These are phyloP conservation scores for Yamadazyma sp. DNA, from an alignment of 1,139 yeast species.

Conservation along the genomic window DNA sequence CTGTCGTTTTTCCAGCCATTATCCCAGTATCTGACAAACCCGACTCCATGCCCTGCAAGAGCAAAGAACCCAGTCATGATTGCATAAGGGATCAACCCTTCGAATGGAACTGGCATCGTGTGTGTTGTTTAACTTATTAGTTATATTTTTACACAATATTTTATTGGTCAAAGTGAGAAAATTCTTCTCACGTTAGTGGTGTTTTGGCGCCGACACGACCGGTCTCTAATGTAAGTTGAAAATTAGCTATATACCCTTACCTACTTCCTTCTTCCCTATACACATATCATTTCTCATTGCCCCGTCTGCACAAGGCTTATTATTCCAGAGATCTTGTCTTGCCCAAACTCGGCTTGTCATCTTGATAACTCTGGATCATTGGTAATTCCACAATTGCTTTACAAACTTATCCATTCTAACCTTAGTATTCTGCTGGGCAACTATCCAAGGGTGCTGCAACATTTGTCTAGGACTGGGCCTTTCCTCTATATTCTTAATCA, in stretches of 20 bases:
- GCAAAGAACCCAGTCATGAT: slow-evolving; percentile 51
- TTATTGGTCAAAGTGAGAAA: slow-evolving; percentile 8
- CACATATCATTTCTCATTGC: not conserved
- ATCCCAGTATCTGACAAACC: slow-evolving; percentile 50
- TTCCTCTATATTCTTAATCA: slow-evolving; percentile 74
- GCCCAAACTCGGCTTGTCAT: too few relatives aligned
- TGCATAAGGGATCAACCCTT: slow-evolving; percentile 50
- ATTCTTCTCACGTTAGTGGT: not conserved
- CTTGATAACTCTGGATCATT: too few relatives aligned
- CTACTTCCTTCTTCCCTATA: not conserved
- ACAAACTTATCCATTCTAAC: slow-evolving; percentile 91
- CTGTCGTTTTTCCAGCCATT: slow-evolving; percentile 54
- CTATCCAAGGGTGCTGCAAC: slow-evolving; percentile 89
- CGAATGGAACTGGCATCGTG: slow-evolving; percentile 56
- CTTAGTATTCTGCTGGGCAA: slow-evolving; percentile 64
- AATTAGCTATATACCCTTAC: slow-evolving; percentile 1
- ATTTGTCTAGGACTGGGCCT: slow-evolving; percentile 93
- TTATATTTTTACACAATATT: slow-evolving; percentile 1
- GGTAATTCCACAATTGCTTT: slow-evolving; percentile 66
- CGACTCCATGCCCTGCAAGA: slow-evolving; percentile 51
- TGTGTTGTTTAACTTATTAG: not conserved
- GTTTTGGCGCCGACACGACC: too few relatives aligned
- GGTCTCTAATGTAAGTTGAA: too few relatives aligned
- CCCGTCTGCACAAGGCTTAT: too few relatives aligned
- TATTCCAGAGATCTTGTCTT: too few relatives aligned